Evolutionary conservation across 2,329 filamentous ascomycete species (phyloP).

Genomic region (Paecilomyces sp.): DNA sequence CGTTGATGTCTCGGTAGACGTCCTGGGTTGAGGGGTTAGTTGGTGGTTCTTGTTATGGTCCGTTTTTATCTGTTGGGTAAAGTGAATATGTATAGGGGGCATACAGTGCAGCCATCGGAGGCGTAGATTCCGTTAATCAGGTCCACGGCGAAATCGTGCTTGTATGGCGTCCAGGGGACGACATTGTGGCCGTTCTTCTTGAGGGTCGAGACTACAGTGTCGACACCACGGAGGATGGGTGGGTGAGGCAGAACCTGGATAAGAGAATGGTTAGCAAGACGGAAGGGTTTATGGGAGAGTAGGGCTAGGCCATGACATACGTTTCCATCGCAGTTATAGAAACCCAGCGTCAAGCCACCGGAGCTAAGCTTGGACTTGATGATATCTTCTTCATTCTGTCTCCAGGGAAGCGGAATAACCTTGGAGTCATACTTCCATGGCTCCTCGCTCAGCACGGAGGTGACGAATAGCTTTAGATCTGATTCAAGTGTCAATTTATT

Average conservation of each 20-base stretch:
- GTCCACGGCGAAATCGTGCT: slow-evolving; percentile 18
- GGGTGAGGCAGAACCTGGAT: slow-evolving; percentile 28
- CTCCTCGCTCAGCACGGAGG: slow-evolving; percentile 23
- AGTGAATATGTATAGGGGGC: neutral
- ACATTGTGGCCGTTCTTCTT: slow-evolving; percentile 21
- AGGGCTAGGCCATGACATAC: neutral
- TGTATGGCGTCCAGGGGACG: slow-evolving; percentile 23
- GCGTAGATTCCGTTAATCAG: slow-evolving; percentile 19
- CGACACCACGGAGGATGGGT: slow-evolving; percentile 25
- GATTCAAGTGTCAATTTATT: slow-evolving; percentile 1
- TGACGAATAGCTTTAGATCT: slow-evolving; percentile 20
- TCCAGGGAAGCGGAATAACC: slow-evolving; percentile 29
- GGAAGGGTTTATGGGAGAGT: neutral
- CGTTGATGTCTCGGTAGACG: slow-evolving; percentile 15
- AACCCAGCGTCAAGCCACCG: slow-evolving; percentile 3
- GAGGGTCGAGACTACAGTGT: slow-evolving; percentile 17
- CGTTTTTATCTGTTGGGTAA: neutral
- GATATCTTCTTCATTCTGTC: slow-evolving; percentile 7
- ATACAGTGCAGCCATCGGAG: slow-evolving; percentile 22
- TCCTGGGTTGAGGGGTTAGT: slow-evolving; percentile 13
- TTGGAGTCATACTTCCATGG: slow-evolving; percentile 32
- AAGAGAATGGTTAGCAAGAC: neutral
- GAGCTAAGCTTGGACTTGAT: slow-evolving; percentile 1
- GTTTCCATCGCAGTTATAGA: slow-evolving; percentile 1
- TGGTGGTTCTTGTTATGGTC: neutral